phyloP scores from a whole-genome alignment of 1,284 basidiomycete genomes.

The Sparassis latifolia region DNA sequence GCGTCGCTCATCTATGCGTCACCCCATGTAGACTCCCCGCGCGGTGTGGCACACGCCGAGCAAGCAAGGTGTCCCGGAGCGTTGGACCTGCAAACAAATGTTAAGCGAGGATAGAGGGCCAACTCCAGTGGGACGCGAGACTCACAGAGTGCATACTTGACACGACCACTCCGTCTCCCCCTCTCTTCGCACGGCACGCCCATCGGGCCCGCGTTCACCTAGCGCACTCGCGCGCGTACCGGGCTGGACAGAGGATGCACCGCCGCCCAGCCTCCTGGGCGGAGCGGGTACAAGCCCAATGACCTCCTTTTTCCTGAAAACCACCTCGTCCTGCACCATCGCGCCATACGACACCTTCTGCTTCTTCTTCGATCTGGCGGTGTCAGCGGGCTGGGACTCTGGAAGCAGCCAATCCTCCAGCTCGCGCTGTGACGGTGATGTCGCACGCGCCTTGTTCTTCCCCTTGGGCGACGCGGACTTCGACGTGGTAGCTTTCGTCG shows the following conservation, averaged over 20 bases:
- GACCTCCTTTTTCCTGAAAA: conserved; percentile 40
- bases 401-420: background rate
- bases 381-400: background rate
- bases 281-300: conserved; percentile 26
- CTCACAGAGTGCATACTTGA: conserved; percentile 50
- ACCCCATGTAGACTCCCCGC: conserved; percentile 20
- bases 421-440: background rate
- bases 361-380: conserved; percentile 3
- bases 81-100: conserved; percentile 34
- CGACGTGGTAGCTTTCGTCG: no score
- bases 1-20: no score
- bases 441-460: background rate
- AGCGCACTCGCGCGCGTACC: background rate
- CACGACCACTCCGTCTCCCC: conserved; percentile 35
- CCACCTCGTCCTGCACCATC: conserved; percentile 40
- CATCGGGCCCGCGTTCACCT: background rate
- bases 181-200: background rate
- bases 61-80: conserved; percentile 42
- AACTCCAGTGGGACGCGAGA: conserved; percentile 3
- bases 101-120: background rate
- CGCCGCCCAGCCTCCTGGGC: conserved; percentile 1
- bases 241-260: conserved; percentile 7
- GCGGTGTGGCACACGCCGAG: conserved; percentile 39
- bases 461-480: background rate
- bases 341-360: conserved; percentile 25